Percentiles rank a stretch among this genome's conserved stretches.
phyloP scores from a whole-genome alignment of 140 eudicot species.

The Cichorium intybus region DNA sequence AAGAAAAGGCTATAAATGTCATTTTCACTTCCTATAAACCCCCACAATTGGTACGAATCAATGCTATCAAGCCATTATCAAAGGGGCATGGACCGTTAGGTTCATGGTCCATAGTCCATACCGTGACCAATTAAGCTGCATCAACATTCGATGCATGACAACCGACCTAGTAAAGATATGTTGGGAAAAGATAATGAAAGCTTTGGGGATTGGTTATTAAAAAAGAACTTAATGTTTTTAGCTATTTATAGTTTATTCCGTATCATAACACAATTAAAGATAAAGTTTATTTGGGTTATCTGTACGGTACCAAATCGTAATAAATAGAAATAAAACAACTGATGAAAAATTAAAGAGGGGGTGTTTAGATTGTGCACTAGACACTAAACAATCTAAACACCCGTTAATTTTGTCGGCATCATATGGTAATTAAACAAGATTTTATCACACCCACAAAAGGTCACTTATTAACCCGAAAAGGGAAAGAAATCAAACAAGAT shows the following conservation, averaged over 20 bases:
- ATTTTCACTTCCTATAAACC: background rate
- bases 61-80: constrained; percentile 20
- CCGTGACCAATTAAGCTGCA: constrained; percentile 9
- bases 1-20: constrained; percentile 3
- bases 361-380: too few species aligned
- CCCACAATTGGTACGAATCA: constrained; percentile 7
- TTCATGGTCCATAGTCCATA: constrained; percentile 26
- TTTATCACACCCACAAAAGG: background rate
- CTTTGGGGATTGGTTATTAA: too few species aligned
- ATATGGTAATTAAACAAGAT: background rate
- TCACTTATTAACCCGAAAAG: background rate
- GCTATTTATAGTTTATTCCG: too few species aligned
- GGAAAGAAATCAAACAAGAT: background rate
- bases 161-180: constrained; percentile 12
- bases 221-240: too few species aligned
- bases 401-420: too few species aligned
- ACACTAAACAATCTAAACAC: too few species aligned
- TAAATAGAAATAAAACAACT: too few species aligned
- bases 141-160: constrained; percentile 5
- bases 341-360: too few species aligned
- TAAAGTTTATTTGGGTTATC: too few species aligned
- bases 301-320: too few species aligned
- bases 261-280: too few species aligned
- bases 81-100: constrained; percentile 19
- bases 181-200: constrained; percentile 8